These are phyloP conservation scores for Ampelomyces quisqualis DNA, from an alignment of 2,329 filamentous ascomycete species.

Conservation along the genomic window DNA sequence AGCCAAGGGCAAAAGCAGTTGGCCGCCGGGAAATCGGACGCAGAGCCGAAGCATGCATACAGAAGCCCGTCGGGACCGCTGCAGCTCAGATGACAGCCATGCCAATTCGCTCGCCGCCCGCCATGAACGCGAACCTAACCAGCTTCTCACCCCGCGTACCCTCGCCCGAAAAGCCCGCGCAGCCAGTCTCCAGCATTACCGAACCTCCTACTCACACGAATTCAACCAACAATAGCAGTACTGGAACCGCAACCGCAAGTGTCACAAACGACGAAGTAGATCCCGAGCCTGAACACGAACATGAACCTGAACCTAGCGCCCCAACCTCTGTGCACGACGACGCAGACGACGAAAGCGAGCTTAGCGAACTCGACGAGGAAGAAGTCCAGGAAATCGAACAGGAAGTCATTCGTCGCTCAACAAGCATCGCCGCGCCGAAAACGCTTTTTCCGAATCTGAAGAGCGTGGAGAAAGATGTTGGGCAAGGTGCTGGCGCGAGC, in stretches of 20 bases:
- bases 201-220: conserved; percentile 19
- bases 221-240: conserved; percentile 36
- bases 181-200: conserved; percentile 6
- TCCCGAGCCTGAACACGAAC: too few relatives aligned
- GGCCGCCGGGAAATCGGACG: conserved; percentile 61
- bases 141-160: conserved; percentile 9
- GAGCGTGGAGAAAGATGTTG: conserved; percentile 3
- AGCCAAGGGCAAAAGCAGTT: conserved; percentile 56
- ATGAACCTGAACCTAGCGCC: conserved; percentile 51
- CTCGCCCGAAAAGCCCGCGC: conserved; percentile 23
- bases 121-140: conserved; percentile 17
- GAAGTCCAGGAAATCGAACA: conserved; percentile 41
- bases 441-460: conserved; percentile 31
- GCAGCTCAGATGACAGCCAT: conserved; percentile 29
- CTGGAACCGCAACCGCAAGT: conserved; percentile 43
- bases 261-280: conserved; percentile 35
- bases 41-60: conserved; percentile 58
- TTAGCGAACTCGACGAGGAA: conserved; percentile 54
- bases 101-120: conserved; percentile 38
- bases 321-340: conserved; percentile 57
- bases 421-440: conserved; percentile 20
- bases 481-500: too few relatives aligned
- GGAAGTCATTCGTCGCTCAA: conserved; percentile 18
- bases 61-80: conserved; percentile 42
- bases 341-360: conserved; percentile 57